phyloP scores from a whole-genome alignment of 306 rosid species.

The Malus sieversii region DNA sequence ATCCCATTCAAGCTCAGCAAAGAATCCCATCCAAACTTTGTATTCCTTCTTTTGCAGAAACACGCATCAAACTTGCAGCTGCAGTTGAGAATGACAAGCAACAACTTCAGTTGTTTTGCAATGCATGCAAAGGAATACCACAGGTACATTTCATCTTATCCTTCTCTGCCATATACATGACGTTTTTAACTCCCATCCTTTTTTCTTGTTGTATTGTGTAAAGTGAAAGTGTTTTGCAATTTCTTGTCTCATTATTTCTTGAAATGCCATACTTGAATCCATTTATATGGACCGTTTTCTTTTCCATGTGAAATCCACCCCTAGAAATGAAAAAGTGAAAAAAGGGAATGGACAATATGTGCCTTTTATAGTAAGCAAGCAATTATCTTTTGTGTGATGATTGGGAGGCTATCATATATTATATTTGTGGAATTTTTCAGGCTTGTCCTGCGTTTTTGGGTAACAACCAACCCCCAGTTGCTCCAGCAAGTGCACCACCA shows the following conservation, averaged over 20 bases:
- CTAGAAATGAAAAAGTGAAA: too few relatives aligned
- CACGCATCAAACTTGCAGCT: conserved; percentile 78
- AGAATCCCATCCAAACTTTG: too few relatives aligned
- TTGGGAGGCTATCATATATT: conserved; percentile 6
- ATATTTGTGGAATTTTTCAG: conserved; percentile 36
- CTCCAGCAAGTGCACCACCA: conserved; percentile 70
- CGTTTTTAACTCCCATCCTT: not conserved
- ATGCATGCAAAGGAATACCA: conserved; percentile 98
- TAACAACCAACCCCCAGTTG: conserved; percentile 29
- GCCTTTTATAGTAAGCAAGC: not conserved
- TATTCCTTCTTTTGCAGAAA: conserved; percentile 41
- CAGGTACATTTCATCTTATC: conserved; percentile 43
- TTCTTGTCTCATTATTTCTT: too few relatives aligned
- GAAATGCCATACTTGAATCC: too few relatives aligned
- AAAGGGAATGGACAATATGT: too few relatives aligned
- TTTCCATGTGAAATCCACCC: too few relatives aligned
- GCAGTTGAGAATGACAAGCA: conserved; percentile 63
- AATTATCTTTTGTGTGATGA: not conserved
- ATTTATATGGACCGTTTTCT: too few relatives aligned
- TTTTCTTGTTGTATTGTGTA: not conserved
- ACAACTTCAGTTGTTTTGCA: conserved; percentile 76
- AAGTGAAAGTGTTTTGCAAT: not conserved
- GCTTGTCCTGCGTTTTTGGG: conserved; percentile 57
- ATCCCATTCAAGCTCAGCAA: conserved; percentile 8
- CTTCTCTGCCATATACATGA: not conserved